Conservation (phyloP, 139 green algal species). For the Tetratostichococcus sp. region DNA sequence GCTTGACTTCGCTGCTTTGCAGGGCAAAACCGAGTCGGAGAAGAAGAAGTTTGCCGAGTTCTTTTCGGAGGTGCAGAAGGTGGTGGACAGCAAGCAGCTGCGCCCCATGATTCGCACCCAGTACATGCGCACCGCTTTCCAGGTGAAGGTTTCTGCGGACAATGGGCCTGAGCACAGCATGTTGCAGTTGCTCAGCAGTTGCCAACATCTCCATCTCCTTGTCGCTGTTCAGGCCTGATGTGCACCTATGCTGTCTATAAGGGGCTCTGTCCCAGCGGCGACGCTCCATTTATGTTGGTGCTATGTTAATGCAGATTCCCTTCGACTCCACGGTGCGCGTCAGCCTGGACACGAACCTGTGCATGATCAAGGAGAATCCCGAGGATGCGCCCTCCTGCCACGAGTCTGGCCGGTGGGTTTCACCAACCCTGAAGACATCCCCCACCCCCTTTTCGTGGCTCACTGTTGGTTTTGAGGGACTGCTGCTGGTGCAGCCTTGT, state of each 20-base stretch:
- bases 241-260: no score
- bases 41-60: conserved; percentile 55
- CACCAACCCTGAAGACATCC: no score
- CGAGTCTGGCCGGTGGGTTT: conserved; percentile 6
- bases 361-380: conserved; percentile 94
- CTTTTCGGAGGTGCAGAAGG: conserved; percentile 72
- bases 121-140: conserved; percentile 91
- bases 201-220: no score
- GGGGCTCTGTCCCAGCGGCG: no score
- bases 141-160: no score
- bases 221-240: no score
- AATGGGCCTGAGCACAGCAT: no score
- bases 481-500: no score
- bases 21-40: conserved; percentile 53
- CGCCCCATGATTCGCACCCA: conserved; percentile 81
- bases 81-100: conserved; percentile 88
- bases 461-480: no score
- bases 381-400: conserved; percentile 70
- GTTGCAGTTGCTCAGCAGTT: no score
- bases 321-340: conserved; percentile 88
- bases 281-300: no score
- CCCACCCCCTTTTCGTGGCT: no score
- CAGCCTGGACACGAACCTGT: conserved; percentile 92
- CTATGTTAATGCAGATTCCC: conserved; percentile 57
- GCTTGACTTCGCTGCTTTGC: not conserved